Conservation (phyloP, 352 stramenopile species). For the Phytopythium cucurbitacearum region DNA sequence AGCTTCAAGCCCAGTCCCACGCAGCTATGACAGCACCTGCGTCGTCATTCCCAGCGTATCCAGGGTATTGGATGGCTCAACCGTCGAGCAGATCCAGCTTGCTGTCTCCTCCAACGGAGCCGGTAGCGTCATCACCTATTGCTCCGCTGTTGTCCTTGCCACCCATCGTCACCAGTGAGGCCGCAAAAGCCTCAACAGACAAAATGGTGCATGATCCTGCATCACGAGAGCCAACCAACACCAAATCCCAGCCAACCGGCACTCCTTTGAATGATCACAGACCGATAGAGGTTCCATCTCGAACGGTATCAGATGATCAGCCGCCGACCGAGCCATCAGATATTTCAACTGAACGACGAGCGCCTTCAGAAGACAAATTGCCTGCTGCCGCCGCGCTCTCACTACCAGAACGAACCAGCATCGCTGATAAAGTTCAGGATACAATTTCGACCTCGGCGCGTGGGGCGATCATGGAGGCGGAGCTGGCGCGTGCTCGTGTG, state of each 20-base stretch:
- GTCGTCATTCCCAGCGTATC: constrained; percentile 10
- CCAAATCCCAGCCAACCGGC: too few species aligned
- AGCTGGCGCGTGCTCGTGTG: constrained; percentile 64
- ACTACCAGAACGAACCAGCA: neutral
- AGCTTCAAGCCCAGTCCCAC: constrained; percentile 28
- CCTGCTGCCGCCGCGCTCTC: neutral
- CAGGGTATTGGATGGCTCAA: constrained; percentile 16
- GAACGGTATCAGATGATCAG: too few species aligned
- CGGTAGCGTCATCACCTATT: neutral
- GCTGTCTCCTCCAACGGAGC: too few species aligned
- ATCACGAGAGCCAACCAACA: too few species aligned
- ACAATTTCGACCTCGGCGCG: constrained; percentile 45
- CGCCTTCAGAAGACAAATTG: neutral
- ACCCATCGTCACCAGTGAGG: too few species aligned
- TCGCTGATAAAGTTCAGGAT: constrained; percentile 21
- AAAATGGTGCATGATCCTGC: too few species aligned
- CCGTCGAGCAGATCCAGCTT: too few species aligned
- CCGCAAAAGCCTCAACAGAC: too few species aligned
- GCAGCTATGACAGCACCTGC: constrained; percentile 14
- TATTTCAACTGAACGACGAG: too few species aligned
- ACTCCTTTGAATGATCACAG: too few species aligned
- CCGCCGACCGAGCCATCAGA: too few species aligned
- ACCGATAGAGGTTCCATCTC: too few species aligned
- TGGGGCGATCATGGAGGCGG: constrained; percentile 56
- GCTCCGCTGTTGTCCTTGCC: neutral